Percentiles rank a stretch among this genome's conserved stretches.
Conservation (phyloP, 768 basidiomycete species). For the Agaricus subrufescens region DNA sequence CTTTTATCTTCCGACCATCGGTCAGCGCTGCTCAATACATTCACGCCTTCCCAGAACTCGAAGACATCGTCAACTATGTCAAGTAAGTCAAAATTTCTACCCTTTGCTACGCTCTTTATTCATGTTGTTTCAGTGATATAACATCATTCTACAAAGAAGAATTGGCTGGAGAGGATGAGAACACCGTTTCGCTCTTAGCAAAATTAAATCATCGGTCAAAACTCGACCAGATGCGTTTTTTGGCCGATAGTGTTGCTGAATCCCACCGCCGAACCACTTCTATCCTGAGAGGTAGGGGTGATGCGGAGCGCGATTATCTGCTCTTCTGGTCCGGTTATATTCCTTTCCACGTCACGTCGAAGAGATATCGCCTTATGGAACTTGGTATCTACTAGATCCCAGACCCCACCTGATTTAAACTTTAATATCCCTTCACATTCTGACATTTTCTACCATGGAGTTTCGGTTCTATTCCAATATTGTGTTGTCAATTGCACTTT, state of each 20-base stretch:
- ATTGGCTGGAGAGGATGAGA: conserved; percentile 25
- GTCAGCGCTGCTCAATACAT: conserved; percentile 10
- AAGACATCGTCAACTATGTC: conserved; percentile 10
- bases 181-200: conserved; percentile 29
- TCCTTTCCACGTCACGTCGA: conserved; percentile 8
- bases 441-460: too few relatives aligned
- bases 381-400: conserved; percentile 6
- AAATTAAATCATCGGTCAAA: conserved; percentile 19
- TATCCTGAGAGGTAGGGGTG: conserved; percentile 3
- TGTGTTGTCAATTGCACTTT: too few relatives aligned
- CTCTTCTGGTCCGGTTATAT: conserved; percentile 11
- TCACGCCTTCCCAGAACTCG: conserved; percentile 9
- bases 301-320: conserved; percentile 4
- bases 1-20: conserved; percentile 10
- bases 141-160: conserved; percentile 41
- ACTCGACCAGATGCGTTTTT: conserved; percentile 17
- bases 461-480: too few relatives aligned
- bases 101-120: not conserved
- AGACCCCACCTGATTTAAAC: too few relatives aligned
- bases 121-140: conserved; percentile 24
- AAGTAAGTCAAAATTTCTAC: not conserved
- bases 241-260: conserved; percentile 21
- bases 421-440: too few relatives aligned
- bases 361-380: conserved; percentile 8
- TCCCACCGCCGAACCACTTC: conserved; percentile 14